phyloP scores from a whole-genome alignment of 139 green algal genomes.

The Coelastrella sp. region DNA sequence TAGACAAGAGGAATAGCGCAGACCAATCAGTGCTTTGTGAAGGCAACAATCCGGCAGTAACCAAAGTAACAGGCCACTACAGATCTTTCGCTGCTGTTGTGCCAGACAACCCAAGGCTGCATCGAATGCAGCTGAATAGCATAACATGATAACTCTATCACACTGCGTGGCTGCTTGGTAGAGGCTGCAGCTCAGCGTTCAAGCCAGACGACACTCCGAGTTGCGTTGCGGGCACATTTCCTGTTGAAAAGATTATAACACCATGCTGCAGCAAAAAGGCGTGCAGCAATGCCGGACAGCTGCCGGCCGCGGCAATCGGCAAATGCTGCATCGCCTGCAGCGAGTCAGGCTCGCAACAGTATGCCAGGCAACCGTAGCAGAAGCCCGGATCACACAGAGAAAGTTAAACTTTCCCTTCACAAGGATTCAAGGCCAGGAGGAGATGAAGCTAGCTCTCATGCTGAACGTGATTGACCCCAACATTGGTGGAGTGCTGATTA shows the following conservation, averaged over 20 bases:
- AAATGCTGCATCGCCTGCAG: conserved; percentile 12
- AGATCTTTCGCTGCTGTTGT: background rate
- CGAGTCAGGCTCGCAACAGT: conserved; percentile 1
- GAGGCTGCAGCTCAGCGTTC: background rate
- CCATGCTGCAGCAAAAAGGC: background rate
- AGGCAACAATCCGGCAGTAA: background rate
- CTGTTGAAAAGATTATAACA: background rate
- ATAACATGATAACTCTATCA: background rate
- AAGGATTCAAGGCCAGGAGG: conserved; percentile 45
- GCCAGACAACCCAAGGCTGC: background rate
- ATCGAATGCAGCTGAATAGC: background rate
- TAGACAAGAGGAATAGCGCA: background rate
- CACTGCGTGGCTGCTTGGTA: too few relatives aligned
- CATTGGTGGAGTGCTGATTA: conserved; percentile 91
- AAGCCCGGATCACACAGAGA: conserved; percentile 35
- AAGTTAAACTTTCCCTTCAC: conserved; percentile 45
- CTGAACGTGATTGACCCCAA: conserved; percentile 90
- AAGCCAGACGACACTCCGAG: background rate
- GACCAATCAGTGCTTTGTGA: background rate
- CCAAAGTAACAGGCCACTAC: background rate
- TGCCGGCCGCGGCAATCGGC: background rate
- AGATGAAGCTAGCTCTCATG: conserved; percentile 89
- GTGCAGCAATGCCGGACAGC: background rate
- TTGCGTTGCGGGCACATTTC: too few relatives aligned
- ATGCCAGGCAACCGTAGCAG: background rate